A percentile compares a stretch with the other conserved stretches of the same genome.
phyloP scores from a whole-genome alignment of 306 rosid species.

The Oemleria cerasiformis region DNA sequence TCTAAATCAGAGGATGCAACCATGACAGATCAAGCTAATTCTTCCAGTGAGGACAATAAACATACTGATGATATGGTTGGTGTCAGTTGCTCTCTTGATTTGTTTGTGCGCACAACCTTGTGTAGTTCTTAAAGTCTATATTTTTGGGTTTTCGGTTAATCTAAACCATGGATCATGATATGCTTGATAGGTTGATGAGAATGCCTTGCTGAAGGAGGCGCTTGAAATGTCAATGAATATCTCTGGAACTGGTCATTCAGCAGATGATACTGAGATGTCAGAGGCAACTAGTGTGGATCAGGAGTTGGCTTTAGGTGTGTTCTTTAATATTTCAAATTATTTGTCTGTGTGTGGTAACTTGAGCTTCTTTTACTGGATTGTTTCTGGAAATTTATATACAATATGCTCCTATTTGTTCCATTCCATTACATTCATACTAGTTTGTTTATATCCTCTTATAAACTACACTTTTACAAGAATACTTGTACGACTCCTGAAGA shows the following conservation, averaged over 20 bases:
- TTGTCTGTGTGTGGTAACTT: background rate
- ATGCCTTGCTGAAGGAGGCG: conserved; percentile 30
- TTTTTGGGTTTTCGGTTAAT: conserved; percentile 10
- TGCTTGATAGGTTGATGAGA: conserved; percentile 20
- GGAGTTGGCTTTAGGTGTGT: conserved; percentile 37
- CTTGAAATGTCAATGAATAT: conserved; percentile 30
- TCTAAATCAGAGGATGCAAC: conserved; percentile 34
- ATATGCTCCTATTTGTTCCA: background rate
- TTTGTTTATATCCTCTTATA: background rate
- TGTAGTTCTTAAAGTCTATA: background rate
- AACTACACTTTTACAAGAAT: background rate
- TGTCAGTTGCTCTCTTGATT: conserved; percentile 4
- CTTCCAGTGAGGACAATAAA: conserved; percentile 22
- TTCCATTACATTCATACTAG: background rate
- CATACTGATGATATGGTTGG: conserved; percentile 13
- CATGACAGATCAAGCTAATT: conserved; percentile 23
- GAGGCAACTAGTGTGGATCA: conserved; percentile 28
- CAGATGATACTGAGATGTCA: conserved; percentile 37
- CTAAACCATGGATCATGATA: conserved; percentile 2
- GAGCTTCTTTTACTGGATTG: background rate
- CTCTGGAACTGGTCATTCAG: conserved; percentile 28
- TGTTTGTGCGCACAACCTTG: background rate
- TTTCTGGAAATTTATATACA: background rate
- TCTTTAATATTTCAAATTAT: conserved; percentile 6
- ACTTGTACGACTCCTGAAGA: background rate